Conservation (phyloP, 2,329 filamentous ascomycete species). For the Ceratocystis colombiana region DNA sequence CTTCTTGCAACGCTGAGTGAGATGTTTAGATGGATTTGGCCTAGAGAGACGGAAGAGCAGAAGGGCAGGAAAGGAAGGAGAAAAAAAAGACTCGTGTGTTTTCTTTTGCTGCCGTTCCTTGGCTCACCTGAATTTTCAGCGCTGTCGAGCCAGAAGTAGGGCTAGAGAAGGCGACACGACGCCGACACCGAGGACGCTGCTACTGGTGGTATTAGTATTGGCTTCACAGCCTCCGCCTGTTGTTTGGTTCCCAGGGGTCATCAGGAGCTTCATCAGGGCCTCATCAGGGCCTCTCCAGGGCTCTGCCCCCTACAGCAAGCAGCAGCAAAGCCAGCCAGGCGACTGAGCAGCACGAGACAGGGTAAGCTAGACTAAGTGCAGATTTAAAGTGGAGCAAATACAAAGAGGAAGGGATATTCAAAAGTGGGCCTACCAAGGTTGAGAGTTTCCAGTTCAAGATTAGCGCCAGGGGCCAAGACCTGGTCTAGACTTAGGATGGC, state of each 20-base stretch:
- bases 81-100: neutral
- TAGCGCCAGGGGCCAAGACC: conserved; percentile 22
- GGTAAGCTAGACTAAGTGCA: too few relatives aligned
- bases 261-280: neutral
- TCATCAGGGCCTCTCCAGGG: neutral
- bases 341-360: neutral
- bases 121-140: neutral
- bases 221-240: neutral
- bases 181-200: neutral
- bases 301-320: neutral
- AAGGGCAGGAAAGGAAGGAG: conserved; percentile 1
- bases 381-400: neutral
- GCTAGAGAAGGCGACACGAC: too few relatives aligned
- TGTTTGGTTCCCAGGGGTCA: neutral
- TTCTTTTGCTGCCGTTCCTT: neutral
- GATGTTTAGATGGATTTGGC: too few relatives aligned
- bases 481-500: neutral
- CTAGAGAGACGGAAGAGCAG: neutral
- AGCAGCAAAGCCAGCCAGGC: neutral
- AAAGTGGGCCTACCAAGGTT: neutral
- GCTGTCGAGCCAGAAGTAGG: too few relatives aligned
- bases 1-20: too few relatives aligned
- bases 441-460: conserved; percentile 1
- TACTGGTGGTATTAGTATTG: neutral
- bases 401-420: neutral